Evolutionary conservation across 768 basidiomycete species (phyloP).

Genomic region (Leccinum incarnatum): DNA sequence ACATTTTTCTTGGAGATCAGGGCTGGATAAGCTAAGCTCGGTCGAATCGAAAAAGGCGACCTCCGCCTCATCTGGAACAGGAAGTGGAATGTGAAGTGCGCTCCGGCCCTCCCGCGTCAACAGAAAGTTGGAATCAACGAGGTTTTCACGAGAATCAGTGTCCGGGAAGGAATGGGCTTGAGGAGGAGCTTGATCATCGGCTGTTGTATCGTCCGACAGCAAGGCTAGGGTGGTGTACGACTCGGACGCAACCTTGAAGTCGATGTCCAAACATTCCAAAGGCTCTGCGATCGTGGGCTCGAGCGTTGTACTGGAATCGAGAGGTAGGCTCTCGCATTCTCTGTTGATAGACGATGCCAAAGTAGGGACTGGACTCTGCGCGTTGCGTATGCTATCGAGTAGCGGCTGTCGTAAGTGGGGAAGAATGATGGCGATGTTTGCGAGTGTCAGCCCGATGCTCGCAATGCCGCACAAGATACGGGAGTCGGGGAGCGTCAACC

Average conservation of each 20-base stretch:
- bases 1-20: not conserved
- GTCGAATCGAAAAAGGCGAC: slow-evolving; percentile 15
- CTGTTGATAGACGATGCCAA: not conserved
- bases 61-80: slow-evolving; percentile 15
- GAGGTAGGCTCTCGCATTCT: not conserved
- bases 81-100: slow-evolving; percentile 13
- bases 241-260: not conserved
- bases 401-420: slow-evolving; percentile 24
- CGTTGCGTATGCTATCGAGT: slow-evolving; percentile 7
- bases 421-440: slow-evolving; percentile 23
- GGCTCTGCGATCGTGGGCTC: not conserved
- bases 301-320: not conserved
- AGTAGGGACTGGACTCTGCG: not conserved
- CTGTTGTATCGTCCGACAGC: not conserved
- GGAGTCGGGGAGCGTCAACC: slow-evolving; percentile 26
- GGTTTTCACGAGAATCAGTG: not conserved
- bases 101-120: slow-evolving; percentile 1
- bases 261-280: not conserved
- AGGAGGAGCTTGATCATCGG: not conserved
- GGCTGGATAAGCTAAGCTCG: not conserved
- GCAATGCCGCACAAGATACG: slow-evolving; percentile 26
- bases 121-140: not conserved
- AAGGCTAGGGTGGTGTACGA: not conserved
- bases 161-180: not conserved
- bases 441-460: slow-evolving; percentile 25